Conservation (phyloP, 2,329 filamentous ascomycete species). For the Sphaerostilbella broomeana region DNA sequence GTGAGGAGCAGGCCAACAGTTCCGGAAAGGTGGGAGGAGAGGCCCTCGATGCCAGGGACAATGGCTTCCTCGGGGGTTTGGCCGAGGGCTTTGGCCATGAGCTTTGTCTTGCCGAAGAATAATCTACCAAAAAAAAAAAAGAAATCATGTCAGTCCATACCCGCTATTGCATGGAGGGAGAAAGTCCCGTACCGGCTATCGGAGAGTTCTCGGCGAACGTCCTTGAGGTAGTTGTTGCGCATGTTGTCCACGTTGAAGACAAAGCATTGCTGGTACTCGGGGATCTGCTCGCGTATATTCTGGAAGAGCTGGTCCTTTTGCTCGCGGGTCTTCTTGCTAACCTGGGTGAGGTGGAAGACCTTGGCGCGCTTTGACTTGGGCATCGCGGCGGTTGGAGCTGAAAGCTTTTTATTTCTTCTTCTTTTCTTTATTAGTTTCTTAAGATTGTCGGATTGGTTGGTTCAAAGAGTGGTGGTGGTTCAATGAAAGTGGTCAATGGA, state of each 20-base stretch:
- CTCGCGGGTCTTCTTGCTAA: constrained; percentile 87
- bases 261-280: constrained; percentile 84
- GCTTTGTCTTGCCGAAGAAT: constrained; percentile 99
- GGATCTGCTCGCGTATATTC: constrained; percentile 78
- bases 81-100: constrained; percentile 94
- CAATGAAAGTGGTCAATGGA: not conserved
- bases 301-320: constrained; percentile 84
- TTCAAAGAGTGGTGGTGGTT: constrained; percentile 5
- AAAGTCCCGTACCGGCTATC: constrained; percentile 65
- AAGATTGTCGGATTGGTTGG: not conserved
- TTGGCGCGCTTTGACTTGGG: constrained; percentile 93
- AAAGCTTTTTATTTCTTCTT: constrained; percentile 6
- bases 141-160: no score
- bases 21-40: constrained; percentile 66
- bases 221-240: constrained; percentile 94
- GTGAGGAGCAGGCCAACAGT: constrained; percentile 89
- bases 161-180: constrained; percentile 3
- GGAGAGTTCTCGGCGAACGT: constrained; percentile 74
- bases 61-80: constrained; percentile 69
- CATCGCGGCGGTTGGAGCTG: constrained; percentile 50
- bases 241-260: constrained; percentile 94
- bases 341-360: constrained; percentile 84
- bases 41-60: constrained; percentile 67
- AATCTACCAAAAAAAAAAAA: no score
- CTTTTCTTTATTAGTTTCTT: constrained; percentile 1